Base-by-base conservation (phyloP, 192 early-diverging fungal species). In the Neocallimastix lanati region DNA sequence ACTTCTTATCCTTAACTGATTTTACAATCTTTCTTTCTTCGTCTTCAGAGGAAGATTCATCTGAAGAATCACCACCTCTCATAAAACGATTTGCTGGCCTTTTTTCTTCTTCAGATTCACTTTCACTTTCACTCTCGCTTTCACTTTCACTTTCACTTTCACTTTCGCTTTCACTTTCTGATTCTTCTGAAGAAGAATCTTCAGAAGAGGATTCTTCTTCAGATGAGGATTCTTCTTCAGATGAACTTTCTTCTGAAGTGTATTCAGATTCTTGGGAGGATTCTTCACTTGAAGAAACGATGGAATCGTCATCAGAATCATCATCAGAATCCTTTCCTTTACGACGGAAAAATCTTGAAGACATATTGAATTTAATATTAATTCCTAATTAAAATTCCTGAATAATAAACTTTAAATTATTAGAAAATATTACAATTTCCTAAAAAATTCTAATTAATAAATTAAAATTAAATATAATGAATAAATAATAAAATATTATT, bases 1-100 rank as follows among this genome's bases (percentile, higher is more conserved):
- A 87, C 67, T 93, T 91, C 89, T 96, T 98, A 85, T 94, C 93
- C 83, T 93, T 93, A 81, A 88, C 90, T 35, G 91, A 93, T 82
- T 91, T 92, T 18, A 95, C 92, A 77, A 91, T 87, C 29, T 92
- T 88, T 86, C 92, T 93, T 76, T 84, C 86, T 33, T 92, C 93
- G 7, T 67, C 50, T 67, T 67, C 50, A 15, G 86, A 90, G 21
- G 36, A 77, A 3, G 36, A 79, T 12, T 77, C 79, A 11, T 77
- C 79, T n/a, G 38, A 78, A 78, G 77, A 78, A 78, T 78, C 77
- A 33, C 30, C 37, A 78, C 77, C 77, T 33, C 67, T 80, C 79
- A 78, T 78, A 21, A 29, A 37, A 77, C 67, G 30, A 36, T 77
- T 76, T 13, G 77, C 35, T 35, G 29, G 37, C 35, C 40, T 76